Base-by-base conservation (phyloP, 1,139 yeast species). In the Taphrina pruni region DNA sequence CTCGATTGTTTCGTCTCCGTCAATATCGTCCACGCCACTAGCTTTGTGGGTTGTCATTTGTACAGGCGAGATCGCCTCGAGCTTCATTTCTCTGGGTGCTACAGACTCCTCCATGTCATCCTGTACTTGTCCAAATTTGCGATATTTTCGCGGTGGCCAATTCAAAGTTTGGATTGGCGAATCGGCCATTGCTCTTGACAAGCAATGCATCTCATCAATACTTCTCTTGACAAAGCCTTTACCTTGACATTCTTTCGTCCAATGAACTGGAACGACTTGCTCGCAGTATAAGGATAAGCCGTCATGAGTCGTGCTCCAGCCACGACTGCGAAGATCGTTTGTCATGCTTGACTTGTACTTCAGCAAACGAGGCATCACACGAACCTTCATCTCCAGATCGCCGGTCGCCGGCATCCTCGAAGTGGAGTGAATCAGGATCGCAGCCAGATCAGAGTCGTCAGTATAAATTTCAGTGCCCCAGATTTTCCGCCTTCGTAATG, bases 381-480 rank as follows among this genome's bases (percentile, higher is more conserved):
- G 77, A 7, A 94, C 71, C 9, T 90, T 88, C 8, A 88, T 94
- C 43, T 64, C 56, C 32, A 70, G 52, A 51, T 66, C 61, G 32
- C 78, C 76, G 72, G 82, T 82, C 76, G 83, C 79, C 12, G 81
- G 81, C 35, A 90, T 81, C 38, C 88, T 81, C 14, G 60, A 17
- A 2, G 51, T 45, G 17, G 68, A 39, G 75, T 94, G 98, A 72
- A 86, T 84, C 71, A 93, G 79, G 0, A 88, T 89, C 1, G 90
- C 83, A 55, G 94, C 83, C 3, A 93, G 80, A 76, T 94, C 97
- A 0, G 96, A 89, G 78, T 94, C 99, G 77, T 94, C 98, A 0
- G 97, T 90, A 78, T 93, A 94, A 1, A 94, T 81, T 66, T 88
- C 92, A 0, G 97, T 90, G 1, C 99, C 99, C 98, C 98, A 94